Conservation (phyloP, 2,329 filamentous ascomycete genomes). For the Botrytis squamosa region DNA sequence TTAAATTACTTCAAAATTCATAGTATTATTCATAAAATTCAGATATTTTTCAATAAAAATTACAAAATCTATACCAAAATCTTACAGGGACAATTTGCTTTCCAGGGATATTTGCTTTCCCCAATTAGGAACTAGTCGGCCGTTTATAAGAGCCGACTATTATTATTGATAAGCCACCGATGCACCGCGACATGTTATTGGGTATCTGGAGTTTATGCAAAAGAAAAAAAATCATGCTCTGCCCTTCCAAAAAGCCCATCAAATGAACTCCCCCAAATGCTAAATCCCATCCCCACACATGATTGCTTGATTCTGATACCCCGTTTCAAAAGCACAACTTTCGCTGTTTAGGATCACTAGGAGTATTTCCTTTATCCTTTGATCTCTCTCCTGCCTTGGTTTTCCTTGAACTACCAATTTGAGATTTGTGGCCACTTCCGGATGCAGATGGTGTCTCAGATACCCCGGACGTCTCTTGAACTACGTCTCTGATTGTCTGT, state of each 20-base stretch:
- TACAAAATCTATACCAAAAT: too few relatives aligned
- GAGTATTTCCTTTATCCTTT: conserved; percentile 12
- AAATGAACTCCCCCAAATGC: conserved; percentile 10
- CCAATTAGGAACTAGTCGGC: too few relatives aligned
- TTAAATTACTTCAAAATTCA: too few relatives aligned
- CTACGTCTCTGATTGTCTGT: conserved; percentile 79
- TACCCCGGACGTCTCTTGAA: conserved; percentile 50
- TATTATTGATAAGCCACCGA: background rate
- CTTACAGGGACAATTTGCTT: too few relatives aligned
- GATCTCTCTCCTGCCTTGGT: background rate
- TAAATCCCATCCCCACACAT: background rate
- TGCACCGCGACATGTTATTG: background rate
- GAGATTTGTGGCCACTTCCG: background rate
- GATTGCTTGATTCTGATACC: background rate
- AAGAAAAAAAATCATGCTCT: background rate
- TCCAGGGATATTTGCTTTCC: too few relatives aligned
- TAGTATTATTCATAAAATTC: too few relatives aligned
- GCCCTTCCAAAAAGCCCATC: background rate
- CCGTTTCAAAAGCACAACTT: conserved; percentile 15
- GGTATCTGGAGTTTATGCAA: conserved; percentile 4
- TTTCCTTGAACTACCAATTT: background rate
- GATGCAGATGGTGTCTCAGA: background rate
- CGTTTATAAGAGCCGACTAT: too few relatives aligned
- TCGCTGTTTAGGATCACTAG: conserved; percentile 21
- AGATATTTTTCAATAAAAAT: too few relatives aligned